Conservation (phyloP, 768 basidiomycete species). For the Fomitopsis pulvina region DNA sequence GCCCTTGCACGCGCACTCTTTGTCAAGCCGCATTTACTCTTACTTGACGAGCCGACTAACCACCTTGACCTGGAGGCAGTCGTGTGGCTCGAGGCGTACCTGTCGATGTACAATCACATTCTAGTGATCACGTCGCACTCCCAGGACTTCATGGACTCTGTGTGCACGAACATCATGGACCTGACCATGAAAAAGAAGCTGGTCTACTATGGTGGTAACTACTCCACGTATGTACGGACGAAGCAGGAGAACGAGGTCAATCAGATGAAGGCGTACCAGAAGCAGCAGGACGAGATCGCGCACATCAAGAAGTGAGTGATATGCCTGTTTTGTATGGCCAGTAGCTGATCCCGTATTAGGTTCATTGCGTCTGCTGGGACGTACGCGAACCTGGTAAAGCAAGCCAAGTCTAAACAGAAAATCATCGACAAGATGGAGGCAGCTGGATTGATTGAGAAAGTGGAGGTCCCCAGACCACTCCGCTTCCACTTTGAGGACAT, state of each 20-base stretch:
- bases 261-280: constrained; percentile 98
- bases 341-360: constrained; percentile 28
- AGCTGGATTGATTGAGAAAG: constrained; percentile 90
- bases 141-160: constrained; percentile 98
- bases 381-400: constrained; percentile 96
- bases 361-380: constrained; percentile 99
- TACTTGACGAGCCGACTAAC: constrained; percentile 91
- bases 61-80: constrained; percentile 96
- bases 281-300: constrained; percentile 97
- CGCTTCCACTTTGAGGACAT: constrained; percentile 97
- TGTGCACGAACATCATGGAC: constrained; percentile 99
- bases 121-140: constrained; percentile 97
- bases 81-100: constrained; percentile 97
- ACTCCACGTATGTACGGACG: constrained; percentile 94
- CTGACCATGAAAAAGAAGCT: constrained; percentile 88
- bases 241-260: constrained; percentile 98
- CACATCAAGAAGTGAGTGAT: constrained; percentile 90
- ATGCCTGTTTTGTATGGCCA: background rate
- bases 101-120: constrained; percentile 98
- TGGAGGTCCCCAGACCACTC: constrained; percentile 67
- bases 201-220: constrained; percentile 93
- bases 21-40: constrained; percentile 90
- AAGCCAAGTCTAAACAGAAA: constrained; percentile 99
- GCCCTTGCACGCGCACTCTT: constrained; percentile 94
- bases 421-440: constrained; percentile 99